Percentiles rank a stretch among this genome's conserved stretches.
Evolutionary conservation across 2,329 filamentous ascomycete species (phyloP).

Genomic region (Paecilomyces sp.): DNA sequence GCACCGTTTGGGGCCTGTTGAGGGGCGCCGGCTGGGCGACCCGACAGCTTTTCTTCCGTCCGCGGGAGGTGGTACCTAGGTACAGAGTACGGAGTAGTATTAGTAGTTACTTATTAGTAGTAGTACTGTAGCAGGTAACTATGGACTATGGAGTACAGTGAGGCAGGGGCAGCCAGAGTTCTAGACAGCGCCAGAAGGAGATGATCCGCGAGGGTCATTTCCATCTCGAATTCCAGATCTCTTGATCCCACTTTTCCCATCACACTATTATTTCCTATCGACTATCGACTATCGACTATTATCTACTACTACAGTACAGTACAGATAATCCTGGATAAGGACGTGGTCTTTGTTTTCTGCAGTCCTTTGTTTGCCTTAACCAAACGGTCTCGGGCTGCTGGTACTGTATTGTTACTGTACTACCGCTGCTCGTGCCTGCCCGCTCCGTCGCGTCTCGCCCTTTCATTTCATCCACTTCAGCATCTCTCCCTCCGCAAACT

Average conservation of each 20-base stretch:
- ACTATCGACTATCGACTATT: no score
- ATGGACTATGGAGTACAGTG: no score
- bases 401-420: no score
- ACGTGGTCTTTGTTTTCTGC: not conserved
- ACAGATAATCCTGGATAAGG: not conserved
- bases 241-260: not conserved
- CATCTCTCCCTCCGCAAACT: no score
- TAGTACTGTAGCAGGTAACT: no score
- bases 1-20: not conserved
- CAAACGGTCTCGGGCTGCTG: not conserved
- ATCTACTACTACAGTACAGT: no score
- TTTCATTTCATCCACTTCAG: not conserved
- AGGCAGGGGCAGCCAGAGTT: not conserved
- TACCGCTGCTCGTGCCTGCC: not conserved
- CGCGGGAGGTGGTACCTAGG: not conserved
- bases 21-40: not conserved
- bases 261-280: not conserved
- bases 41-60: not conserved
- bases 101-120: no score
- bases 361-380: not conserved
- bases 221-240: not conserved
- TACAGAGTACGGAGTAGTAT: no score
- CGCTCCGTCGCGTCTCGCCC: not conserved
- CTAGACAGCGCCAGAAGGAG: not conserved
- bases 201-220: not conserved